A percentile compares a stretch with the other conserved stretches of the same genome.
These are phyloP conservation scores for Ilyonectria sp. DNA, from an alignment of 2,329 filamentous ascomycete genomes.

Conservation along the genomic window DNA sequence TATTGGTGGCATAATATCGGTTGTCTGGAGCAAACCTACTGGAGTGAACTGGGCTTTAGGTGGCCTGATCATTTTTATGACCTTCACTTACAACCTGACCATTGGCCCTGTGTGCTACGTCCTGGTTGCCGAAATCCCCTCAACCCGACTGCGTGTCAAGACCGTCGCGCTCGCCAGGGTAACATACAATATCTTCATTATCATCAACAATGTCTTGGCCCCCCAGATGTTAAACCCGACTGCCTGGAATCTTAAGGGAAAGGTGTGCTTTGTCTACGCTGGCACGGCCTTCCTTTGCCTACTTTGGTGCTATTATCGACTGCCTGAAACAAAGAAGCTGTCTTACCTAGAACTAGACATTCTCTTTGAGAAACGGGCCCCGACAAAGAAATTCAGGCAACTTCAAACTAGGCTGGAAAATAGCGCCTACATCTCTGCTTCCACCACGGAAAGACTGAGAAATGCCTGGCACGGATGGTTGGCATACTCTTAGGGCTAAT, in stretches of 20 bases:
- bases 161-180: constrained; percentile 51
- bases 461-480: too few species aligned
- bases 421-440: too few species aligned
- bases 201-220: constrained; percentile 41
- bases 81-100: constrained; percentile 50
- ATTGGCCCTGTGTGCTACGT: constrained; percentile 54
- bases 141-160: constrained; percentile 52
- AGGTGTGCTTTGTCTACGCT: constrained; percentile 54
- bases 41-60: constrained; percentile 48
- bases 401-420: too few species aligned
- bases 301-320: constrained; percentile 20
- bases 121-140: constrained; percentile 53
- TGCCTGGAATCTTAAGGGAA: constrained; percentile 56
- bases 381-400: constrained; percentile 52
- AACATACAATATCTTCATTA: constrained; percentile 46
- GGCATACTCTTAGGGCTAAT: too few species aligned
- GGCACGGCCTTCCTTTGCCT: constrained; percentile 56
- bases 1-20: constrained; percentile 48
- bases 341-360: constrained; percentile 47
- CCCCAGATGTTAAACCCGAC: constrained; percentile 50
- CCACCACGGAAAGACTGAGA: too few species aligned
- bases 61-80: constrained; percentile 51
- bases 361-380: constrained; percentile 48
- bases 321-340: constrained; percentile 48
- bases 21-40: constrained; percentile 47